Evolutionary conservation across 257 asterid genomes (phyloP), one percentile per base, ranked within the genome.

Genomic region (Cruciata laevipes): DNA sequence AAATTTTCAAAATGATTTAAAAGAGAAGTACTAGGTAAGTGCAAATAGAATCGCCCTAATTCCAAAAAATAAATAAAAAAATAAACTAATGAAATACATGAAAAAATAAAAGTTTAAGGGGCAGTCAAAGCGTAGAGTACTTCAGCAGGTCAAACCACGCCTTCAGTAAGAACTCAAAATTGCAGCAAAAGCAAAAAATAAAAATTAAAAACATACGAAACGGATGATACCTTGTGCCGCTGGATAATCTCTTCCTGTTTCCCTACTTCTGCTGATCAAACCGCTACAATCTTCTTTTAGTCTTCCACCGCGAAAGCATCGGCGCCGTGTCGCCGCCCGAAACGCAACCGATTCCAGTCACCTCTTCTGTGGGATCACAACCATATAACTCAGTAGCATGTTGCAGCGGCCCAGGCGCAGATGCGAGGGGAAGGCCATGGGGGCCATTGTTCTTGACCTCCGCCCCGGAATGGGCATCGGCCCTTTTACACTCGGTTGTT

Each of bases 401-500:
- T 67, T 80, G 88, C 96, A 83, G 84, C 85, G 95, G 68, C 82
- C 81, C 12, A 81, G 96, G 75, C 90, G 95, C 71, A 81, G 95
- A 78, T 90, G 95, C 72, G 95, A 90, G 77, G 86, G 95, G 75
- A 86, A 86, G 30, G 87, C 95, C 73, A 86, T 90, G 97, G 95
- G 92, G 53, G 83, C 91, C 73, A 90, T 90, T 66, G 81, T 80
- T 61, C 88, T 90, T 40, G 97, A 90, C 80, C 91, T 90, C 64
- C 94, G 97, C 30, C 95, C 97, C 18, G 97, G 95, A 31, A 65
- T 68, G 30, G 95, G 94, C 72, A 77, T 90, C 71, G 97, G 97
- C 57, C 91, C 95, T 37, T 90, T 87, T 76, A 73, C 89, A 11
- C 95, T 90, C 30, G 95, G 97, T 90, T 82, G 64, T 33, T 25